phyloP scores from a whole-genome alignment of 2,329 filamentous ascomycete species.

The Aspergillus aculeatus region DNA sequence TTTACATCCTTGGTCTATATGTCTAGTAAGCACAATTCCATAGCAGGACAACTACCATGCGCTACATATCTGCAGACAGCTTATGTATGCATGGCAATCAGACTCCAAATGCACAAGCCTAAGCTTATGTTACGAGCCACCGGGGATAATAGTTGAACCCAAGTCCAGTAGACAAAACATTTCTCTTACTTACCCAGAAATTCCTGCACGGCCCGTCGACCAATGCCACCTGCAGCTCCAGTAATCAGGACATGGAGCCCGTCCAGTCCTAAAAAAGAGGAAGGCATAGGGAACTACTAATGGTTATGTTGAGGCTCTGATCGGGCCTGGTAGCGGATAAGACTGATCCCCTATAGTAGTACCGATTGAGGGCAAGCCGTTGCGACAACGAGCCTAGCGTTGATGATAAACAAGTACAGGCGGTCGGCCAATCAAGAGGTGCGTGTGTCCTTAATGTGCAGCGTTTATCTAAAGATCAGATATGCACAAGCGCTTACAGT shows the following conservation, averaged over 20 bases:
- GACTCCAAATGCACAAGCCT: too few relatives aligned
- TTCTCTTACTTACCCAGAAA: conserved; percentile 48
- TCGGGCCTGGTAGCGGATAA: not conserved
- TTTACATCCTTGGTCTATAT: conserved; percentile 52
- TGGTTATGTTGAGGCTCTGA: not conserved
- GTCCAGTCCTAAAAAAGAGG: conserved; percentile 47
- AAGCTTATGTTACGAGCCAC: too few relatives aligned
- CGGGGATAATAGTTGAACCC: not conserved
- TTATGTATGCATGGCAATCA: too few relatives aligned
- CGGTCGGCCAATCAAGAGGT: too few relatives aligned
- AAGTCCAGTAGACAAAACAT: not conserved
- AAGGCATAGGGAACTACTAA: not conserved
- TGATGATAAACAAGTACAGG: not conserved
- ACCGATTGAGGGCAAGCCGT: not conserved
- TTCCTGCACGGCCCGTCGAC: conserved; percentile 50
- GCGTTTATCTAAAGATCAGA: not conserved
- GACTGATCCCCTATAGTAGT: not conserved
- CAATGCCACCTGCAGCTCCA: conserved; percentile 54
- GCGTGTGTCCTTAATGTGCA: too few relatives aligned
- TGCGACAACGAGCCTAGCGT: not conserved
- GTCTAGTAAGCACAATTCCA: not conserved
- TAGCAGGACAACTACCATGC: not conserved
- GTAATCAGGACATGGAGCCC: conserved; percentile 55
- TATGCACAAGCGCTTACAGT: not conserved
- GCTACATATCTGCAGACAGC: too few relatives aligned